phyloP scores from a whole-genome alignment of 2,329 filamentous ascomycete genomes.

The Hypoxylon sp. region DNA sequence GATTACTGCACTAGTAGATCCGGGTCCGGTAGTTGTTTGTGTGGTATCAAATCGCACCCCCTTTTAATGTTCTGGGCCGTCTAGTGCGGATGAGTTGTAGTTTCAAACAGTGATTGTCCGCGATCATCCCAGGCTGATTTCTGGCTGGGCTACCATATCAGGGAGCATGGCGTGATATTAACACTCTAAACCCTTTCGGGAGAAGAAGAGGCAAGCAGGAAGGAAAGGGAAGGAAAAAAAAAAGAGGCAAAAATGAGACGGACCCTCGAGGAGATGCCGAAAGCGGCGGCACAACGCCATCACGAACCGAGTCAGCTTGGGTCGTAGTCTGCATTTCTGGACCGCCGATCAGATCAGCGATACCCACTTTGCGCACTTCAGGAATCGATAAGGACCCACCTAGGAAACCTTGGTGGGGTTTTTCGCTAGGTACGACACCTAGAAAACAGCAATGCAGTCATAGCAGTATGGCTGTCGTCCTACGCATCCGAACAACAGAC shows the following conservation, averaged over 20 bases:
- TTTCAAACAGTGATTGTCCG: conserved; percentile 29
- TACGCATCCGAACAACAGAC: not conserved
- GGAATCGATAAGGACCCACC: conserved; percentile 27
- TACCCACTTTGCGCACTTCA: conserved; percentile 29
- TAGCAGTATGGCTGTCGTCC: not conserved
- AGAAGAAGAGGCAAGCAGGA: conserved; percentile 18
- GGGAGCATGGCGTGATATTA: conserved; percentile 37
- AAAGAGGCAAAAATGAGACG: conserved; percentile 1
- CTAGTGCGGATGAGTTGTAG: conserved; percentile 36
- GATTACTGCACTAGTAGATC: conserved; percentile 23
- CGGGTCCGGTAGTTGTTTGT: conserved; percentile 35
- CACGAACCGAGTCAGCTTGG: conserved; percentile 39
- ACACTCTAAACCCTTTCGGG: conserved; percentile 3
- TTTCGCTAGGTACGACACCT: not conserved
- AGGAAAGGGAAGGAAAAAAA: not conserved
- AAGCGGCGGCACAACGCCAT: conserved; percentile 39
- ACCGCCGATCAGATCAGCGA: conserved; percentile 42
- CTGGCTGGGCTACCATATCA: conserved; percentile 33
- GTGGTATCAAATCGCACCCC: conserved; percentile 20
- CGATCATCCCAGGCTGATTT: conserved; percentile 26
- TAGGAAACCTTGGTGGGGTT: conserved; percentile 1
- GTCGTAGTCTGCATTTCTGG: conserved; percentile 28
- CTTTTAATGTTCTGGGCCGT: conserved; percentile 37
- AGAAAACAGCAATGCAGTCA: conserved; percentile 16
- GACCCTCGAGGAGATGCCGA: conserved; percentile 37